Evolutionary conservation across 495 filamentous ascomycete species (phyloP), one percentile per base, ranked within the genome.

Genomic region (Neurospora sp.): DNA sequence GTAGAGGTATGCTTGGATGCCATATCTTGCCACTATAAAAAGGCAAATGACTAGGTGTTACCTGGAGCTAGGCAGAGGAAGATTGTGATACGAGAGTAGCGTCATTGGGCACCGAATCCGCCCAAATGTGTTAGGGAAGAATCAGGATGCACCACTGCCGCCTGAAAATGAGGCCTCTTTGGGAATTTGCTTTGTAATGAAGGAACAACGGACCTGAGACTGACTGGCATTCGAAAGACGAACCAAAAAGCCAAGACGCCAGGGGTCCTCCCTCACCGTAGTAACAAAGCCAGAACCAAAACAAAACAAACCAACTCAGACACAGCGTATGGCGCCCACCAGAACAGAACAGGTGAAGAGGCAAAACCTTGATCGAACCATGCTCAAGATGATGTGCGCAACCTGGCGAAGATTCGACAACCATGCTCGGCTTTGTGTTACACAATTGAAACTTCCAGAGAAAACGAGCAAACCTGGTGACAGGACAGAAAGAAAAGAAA

Each of bases 1-100:
- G 95, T 9, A 87, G 92, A 76, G 95, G 95, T 5, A 79, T 95
- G 75, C 82, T 98, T 73, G 95, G 95, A 40, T 98, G 95, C 79
- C 93, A 96, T 85, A 86, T 97, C 42, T 81, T 96, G 74, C 93
- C 92, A n/a, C 69, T 94, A 72, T 90, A 81, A 80, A 9, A 48
- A 59, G 59, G 45, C 53, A 65, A 37, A 31, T 31, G 27, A 31
- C 27, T 35, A 69, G 35, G 5, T 42, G 35, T 31, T 37, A 48
- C 9, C 5, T 69, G 37, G 48, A 40, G 35, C 48, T 68, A 42
- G 39, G 61, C 71, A 48, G 22, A 69, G n/a, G 40, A 20, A 73
- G 48, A 68, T 37, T 35, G 16, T 73, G 68, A 70, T 69, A 42
- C 31, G 37, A 8, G 12, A 20, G 35, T 68, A 61, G 70, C 53